Evolutionary conservation across 2,329 filamentous ascomycete genomes (phyloP), one percentile per base, ranked within the genome.

Genomic region (Cytospora schulzeri): DNA sequence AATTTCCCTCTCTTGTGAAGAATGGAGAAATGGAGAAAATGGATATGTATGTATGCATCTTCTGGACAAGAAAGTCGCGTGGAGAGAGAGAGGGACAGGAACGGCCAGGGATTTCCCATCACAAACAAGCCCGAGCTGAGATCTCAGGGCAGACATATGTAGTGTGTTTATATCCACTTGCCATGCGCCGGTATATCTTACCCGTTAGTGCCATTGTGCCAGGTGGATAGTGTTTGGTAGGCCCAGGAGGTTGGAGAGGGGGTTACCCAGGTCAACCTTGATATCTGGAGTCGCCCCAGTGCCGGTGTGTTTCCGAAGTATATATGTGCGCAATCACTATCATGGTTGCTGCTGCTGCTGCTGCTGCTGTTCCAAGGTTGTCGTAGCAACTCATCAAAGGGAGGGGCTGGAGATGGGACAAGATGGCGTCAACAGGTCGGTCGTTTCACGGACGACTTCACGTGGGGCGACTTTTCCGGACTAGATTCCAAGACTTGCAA

Each of bases 121-220:
- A 35, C 33, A 14, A 15, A 35, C 33, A 14, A 15, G 19, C 5
- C n/a, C 35, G 11, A 45, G 58, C 58, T 61, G 58, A 61, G 51
- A 54, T 61, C 31, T 61, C 58, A 61, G 58, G 45, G n/a, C 45
- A 48, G 22, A 9, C 4, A n/a, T 48, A 14, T 12, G 2, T 35
- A 48, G n/a, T 48, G 22, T 48, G n/a, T 48, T 22, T 48, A 22
- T 48, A 48, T 24, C 45, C 45, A 48, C 45, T 48, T 48, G 45
- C 45, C 45, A 48, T 48, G 45, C 45, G 45, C 24, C 45, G 45
- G 45, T n/a, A 48, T 24, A 48, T 48, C 7, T 48, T 11, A 1
- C 8, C 17, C 4, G 15, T 17, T 45, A 45, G 41, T 45, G 6
- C 3, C 22, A 17, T n/a, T 45, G 17, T 19, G 41, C 41, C 41